Conservation (phyloP, 1,284 basidiomycete genomes). For the Phellopilus nigrolimitatus region DNA sequence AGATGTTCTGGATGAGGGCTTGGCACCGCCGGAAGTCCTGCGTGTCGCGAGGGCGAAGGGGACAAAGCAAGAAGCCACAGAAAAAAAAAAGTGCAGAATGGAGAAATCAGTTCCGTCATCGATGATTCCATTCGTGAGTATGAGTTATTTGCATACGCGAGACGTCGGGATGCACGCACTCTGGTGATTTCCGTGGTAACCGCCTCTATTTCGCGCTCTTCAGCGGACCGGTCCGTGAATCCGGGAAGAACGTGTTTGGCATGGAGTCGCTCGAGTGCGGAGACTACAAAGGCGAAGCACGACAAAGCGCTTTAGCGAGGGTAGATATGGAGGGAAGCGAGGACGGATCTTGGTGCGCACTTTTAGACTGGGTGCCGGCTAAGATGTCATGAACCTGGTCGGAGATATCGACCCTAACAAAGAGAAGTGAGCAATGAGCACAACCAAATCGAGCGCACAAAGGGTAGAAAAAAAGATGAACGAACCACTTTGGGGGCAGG, state of each 20-base stretch:
- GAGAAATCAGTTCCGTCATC: background rate
- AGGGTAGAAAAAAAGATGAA: constrained; percentile 14
- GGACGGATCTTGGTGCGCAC: constrained; percentile 44
- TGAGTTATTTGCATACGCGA: background rate
- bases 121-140: background rate
- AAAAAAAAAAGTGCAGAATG: constrained; percentile 18
- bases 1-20: constrained; percentile 71
- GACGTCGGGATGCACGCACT: constrained; percentile 37
- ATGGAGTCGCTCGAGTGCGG: constrained; percentile 85
- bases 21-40: constrained; percentile 87
- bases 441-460: no score
- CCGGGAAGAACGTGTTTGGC: constrained; percentile 94
- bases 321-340: background rate
- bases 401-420: constrained; percentile 80
- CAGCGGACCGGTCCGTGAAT: constrained; percentile 89
- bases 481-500: constrained; percentile 69
- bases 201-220: constrained; percentile 91
- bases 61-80: constrained; percentile 19
- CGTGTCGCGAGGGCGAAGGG: constrained; percentile 10
- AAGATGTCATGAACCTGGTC: constrained; percentile 85
- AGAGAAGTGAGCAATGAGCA: constrained; percentile 18
- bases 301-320: constrained; percentile 8
- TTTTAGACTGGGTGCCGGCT: constrained; percentile 65
- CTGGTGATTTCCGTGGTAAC: constrained; percentile 86
- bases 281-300: constrained; percentile 43